Percentiles rank a stretch among this genome's conserved stretches.
Conservation (phyloP, 225 moss, liverwort and hornwort species). For the Pleurozium schreberi region DNA sequence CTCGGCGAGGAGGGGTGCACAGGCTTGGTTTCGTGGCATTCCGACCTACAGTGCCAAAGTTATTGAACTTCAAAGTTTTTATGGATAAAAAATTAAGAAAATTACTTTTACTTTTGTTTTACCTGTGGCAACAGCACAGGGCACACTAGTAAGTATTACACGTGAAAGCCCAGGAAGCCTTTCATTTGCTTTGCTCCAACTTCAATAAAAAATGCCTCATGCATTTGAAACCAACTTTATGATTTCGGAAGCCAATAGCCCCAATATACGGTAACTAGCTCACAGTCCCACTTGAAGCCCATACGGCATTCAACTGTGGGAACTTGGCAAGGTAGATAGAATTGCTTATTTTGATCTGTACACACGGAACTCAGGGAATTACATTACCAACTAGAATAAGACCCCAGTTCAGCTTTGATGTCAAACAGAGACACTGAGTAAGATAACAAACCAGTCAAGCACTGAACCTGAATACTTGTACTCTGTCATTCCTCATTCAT, state of each 20-base stretch:
- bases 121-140: too few relatives aligned
- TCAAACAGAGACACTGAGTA: neutral
- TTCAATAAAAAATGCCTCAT: neutral
- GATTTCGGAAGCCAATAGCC: neutral
- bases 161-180: neutral
- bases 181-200: neutral
- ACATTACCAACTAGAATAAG: neutral
- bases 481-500: neutral
- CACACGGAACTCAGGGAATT: constrained; percentile 1
- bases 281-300: neutral
- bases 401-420: neutral
- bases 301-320: neutral
- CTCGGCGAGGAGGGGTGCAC: too few relatives aligned
- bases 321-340: neutral
- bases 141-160: neutral
- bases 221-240: neutral
- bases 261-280: neutral
- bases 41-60: too few relatives aligned
- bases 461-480: neutral
- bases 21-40: too few relatives aligned
- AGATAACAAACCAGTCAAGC: neutral
- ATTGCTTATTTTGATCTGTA: constrained; percentile 2
- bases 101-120: too few relatives aligned
- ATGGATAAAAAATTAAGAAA: too few relatives aligned
- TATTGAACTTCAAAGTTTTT: too few relatives aligned